A percentile compares a stretch with the other conserved stretches of the same genome.
phyloP scores from a whole-genome alignment of 139 green algal species.

The Volvox africanus region DNA sequence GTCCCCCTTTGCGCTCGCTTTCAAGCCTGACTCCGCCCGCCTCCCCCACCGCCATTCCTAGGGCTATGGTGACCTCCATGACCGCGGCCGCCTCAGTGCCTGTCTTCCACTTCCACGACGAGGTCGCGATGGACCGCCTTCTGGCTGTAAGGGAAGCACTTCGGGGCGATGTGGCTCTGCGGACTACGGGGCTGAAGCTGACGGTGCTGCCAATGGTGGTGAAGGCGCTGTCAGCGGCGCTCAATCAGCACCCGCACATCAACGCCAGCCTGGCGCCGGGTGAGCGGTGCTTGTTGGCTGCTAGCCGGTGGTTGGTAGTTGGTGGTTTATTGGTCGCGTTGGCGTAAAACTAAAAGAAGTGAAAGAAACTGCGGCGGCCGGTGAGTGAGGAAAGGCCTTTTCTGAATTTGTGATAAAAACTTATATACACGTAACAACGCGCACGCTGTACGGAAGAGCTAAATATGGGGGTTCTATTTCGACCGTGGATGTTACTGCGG shows the following conservation, averaged over 20 bases:
- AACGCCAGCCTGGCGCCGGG: constrained; percentile 73
- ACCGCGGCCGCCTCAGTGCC: constrained; percentile 73
- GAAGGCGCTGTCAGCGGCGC: constrained; percentile 85
- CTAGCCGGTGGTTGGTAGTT: too few relatives aligned
- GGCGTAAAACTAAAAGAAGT: too few relatives aligned
- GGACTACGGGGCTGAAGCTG: constrained; percentile 68
- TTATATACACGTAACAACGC: too few relatives aligned
- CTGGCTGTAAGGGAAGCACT: constrained; percentile 67
- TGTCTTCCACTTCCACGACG: constrained; percentile 91
- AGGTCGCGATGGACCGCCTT: constrained; percentile 78
- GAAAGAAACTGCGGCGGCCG: too few relatives aligned
- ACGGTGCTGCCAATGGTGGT: constrained; percentile 90
- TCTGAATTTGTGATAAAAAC: too few relatives aligned
- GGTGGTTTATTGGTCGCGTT: too few relatives aligned
- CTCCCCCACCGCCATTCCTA: background rate
- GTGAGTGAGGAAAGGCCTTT: too few relatives aligned
- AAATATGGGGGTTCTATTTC: too few relatives aligned
- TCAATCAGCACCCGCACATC: constrained; percentile 78
- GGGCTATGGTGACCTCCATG: constrained; percentile 89
- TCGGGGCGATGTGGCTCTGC: constrained; percentile 33
- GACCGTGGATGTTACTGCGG: too few relatives aligned
- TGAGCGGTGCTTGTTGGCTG: background rate
- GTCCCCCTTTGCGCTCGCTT: too few relatives aligned
- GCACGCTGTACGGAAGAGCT: background rate
- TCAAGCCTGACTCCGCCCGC: too few relatives aligned